These are phyloP conservation scores for Baorangia bicolor DNA, from an alignment of 768 basidiomycete species.

Conservation along the genomic window DNA sequence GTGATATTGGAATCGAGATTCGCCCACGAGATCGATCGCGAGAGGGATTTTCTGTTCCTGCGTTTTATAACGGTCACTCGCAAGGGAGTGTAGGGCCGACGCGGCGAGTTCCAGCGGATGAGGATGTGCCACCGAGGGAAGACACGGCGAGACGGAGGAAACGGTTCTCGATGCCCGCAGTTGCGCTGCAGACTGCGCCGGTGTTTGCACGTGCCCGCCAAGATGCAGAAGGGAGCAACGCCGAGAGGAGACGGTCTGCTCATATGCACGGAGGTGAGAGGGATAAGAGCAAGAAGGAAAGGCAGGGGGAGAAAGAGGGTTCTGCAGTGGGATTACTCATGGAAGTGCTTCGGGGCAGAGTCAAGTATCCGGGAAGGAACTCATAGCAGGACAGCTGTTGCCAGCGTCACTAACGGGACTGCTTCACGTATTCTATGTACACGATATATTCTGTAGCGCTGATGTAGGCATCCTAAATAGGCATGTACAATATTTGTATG, in stretches of 20 bases:
- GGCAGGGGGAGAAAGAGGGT: slow-evolving; percentile 23
- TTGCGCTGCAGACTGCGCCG: slow-evolving; percentile 69
- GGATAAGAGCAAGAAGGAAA: slow-evolving; percentile 19
- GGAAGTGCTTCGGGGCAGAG: slow-evolving; percentile 30
- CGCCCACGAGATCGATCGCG: background rate
- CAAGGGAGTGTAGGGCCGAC: slow-evolving; percentile 2
- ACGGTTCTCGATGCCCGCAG: slow-evolving; percentile 74
- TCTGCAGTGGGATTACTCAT: slow-evolving; percentile 32
- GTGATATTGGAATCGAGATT: background rate
- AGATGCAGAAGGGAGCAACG: slow-evolving; percentile 12
- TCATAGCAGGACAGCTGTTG: background rate
- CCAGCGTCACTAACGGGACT: background rate
- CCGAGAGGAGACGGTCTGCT: slow-evolving; percentile 51
- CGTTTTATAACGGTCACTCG: background rate
- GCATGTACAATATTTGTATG: background rate
- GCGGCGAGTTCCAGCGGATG: background rate
- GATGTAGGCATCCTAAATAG: background rate
- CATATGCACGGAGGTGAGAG: slow-evolving; percentile 49
- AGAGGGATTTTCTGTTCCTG: background rate
- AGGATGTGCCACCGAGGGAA: slow-evolving; percentile 40
- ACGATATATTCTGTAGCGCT: background rate
- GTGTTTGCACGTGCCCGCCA: slow-evolving; percentile 58
- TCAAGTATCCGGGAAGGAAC: slow-evolving; percentile 23
- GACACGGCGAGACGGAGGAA: slow-evolving; percentile 63
- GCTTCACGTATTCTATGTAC: background rate